phyloP scores from a whole-genome alignment of 2,329 filamentous ascomycete genomes.

The Diaporthe helianthi region DNA sequence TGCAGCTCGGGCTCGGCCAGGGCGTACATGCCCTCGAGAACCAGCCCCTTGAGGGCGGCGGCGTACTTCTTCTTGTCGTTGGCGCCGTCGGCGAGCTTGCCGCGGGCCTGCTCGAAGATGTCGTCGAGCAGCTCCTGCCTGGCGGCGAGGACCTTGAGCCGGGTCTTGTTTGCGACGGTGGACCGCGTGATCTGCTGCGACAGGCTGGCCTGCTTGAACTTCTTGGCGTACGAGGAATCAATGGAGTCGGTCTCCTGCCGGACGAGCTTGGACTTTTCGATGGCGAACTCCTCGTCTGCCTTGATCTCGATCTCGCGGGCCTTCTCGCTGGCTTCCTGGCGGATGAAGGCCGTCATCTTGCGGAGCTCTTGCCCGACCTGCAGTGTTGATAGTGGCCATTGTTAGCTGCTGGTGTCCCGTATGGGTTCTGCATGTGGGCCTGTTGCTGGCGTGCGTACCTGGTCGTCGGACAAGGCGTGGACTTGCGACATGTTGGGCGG shows the following conservation, averaged over 20 bases:
- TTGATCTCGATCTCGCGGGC: constrained; percentile 97
- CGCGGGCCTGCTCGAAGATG: constrained; percentile 82
- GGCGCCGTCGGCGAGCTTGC: constrained; percentile 69
- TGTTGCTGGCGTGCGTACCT: constrained; percentile 64
- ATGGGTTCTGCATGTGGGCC: constrained; percentile 27
- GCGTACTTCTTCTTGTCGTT: constrained; percentile 80
- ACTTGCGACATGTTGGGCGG: constrained; percentile 81
- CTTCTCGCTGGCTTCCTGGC: constrained; percentile 97
- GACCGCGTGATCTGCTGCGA: constrained; percentile 98
- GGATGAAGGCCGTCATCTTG: constrained; percentile 99
- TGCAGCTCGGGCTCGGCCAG: constrained; percentile 80
- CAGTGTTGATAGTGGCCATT: constrained; percentile 30
- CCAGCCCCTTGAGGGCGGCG: constrained; percentile 75
- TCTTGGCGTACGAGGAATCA: constrained; percentile 94
- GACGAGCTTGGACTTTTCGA: constrained; percentile 98
- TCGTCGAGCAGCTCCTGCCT: constrained; percentile 90
- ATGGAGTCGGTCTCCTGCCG: constrained; percentile 93
- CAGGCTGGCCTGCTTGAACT: constrained; percentile 98
- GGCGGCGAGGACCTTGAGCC: constrained; percentile 84
- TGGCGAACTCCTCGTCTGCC: constrained; percentile 98
- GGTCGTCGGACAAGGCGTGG: constrained; percentile 96
- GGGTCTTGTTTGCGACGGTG: constrained; percentile 94
- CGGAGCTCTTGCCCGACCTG: constrained; percentile 97
- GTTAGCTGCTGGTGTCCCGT: constrained; percentile 21
- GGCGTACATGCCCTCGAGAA: constrained; percentile 90